phyloP scores from a whole-genome alignment of 1,284 basidiomycete genomes.

The Cystobasidium slooffiae region DNA sequence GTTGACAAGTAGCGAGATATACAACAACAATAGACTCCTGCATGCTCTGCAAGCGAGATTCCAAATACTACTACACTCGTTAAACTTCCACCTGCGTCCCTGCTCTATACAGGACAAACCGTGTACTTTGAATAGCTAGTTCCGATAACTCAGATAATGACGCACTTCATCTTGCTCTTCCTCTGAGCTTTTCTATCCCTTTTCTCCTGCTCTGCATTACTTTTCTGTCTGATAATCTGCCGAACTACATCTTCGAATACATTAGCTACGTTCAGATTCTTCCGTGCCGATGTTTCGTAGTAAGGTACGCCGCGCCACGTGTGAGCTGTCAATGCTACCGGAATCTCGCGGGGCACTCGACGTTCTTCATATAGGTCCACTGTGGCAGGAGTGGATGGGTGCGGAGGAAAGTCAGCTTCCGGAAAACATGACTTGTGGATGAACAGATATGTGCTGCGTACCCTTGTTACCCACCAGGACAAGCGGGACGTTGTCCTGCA shows the following conservation, averaged over 20 bases:
- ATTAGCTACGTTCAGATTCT: conserved; percentile 75
- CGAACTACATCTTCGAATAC: conserved; percentile 77
- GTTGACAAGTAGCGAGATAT: too few relatives aligned
- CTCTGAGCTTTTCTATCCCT: conserved; percentile 15
- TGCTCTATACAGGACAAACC: too few relatives aligned
- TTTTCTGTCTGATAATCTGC: conserved; percentile 63
- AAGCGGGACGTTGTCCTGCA: conserved; percentile 64
- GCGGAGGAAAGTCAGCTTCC: background rate
- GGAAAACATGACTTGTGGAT: background rate
- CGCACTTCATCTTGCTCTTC: conserved; percentile 23
- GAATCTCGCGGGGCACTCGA: conserved; percentile 71
- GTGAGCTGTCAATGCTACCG: conserved; percentile 66
- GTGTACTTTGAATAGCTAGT: too few relatives aligned
- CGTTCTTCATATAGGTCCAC: conserved; percentile 76
- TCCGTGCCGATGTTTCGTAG: conserved; percentile 82
- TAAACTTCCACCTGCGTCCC: too few relatives aligned
- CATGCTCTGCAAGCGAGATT: too few relatives aligned
- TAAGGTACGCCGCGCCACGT: conserved; percentile 73
- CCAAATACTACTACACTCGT: too few relatives aligned
- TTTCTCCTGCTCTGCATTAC: conserved; percentile 32
- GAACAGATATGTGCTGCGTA: background rate
- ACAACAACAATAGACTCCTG: too few relatives aligned
- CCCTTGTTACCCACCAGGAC: conserved; percentile 87
- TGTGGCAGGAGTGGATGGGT: background rate
- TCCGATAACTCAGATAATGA: background rate